Conservation (phyloP, 208 protist species). For the Leishmania major region DNA sequence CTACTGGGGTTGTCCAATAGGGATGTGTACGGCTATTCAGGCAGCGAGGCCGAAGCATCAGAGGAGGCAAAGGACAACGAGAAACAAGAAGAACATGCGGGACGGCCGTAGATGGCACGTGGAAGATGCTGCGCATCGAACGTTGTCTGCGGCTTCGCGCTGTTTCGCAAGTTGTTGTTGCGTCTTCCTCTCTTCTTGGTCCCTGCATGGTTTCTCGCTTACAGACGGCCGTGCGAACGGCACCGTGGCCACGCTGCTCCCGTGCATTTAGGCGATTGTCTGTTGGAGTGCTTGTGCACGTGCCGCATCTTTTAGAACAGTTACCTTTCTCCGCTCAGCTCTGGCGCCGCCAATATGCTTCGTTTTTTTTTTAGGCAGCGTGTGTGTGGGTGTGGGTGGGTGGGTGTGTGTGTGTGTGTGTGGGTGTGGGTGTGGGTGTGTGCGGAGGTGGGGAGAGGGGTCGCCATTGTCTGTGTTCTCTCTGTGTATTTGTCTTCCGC, state of each 20-base stretch:
- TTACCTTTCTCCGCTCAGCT: background rate
- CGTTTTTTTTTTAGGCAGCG: background rate
- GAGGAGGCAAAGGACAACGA: background rate
- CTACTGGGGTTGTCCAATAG: constrained; percentile 52
- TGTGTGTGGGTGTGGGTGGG: no score
- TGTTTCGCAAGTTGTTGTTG: background rate
- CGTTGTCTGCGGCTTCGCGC: background rate
- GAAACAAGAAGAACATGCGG: background rate
- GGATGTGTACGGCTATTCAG: constrained; percentile 54
- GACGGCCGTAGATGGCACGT: background rate
- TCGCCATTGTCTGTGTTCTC: background rate
- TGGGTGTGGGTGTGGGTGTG: no score
- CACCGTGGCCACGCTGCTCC: background rate
- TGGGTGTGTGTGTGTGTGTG: no score
- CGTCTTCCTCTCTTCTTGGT: background rate
- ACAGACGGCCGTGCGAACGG: background rate
- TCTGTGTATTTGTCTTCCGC: background rate
- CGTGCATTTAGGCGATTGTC: background rate
- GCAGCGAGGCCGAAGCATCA: constrained; percentile 7
- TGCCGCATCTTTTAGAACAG: background rate
- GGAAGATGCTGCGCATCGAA: no score
- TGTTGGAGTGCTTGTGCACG: background rate
- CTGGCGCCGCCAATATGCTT: background rate
- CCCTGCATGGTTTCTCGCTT: background rate
- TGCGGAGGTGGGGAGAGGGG: background rate